These are phyloP conservation scores for Amanita subjunquillea DNA, from an alignment of 768 basidiomycete genomes.

Conservation along the genomic window DNA sequence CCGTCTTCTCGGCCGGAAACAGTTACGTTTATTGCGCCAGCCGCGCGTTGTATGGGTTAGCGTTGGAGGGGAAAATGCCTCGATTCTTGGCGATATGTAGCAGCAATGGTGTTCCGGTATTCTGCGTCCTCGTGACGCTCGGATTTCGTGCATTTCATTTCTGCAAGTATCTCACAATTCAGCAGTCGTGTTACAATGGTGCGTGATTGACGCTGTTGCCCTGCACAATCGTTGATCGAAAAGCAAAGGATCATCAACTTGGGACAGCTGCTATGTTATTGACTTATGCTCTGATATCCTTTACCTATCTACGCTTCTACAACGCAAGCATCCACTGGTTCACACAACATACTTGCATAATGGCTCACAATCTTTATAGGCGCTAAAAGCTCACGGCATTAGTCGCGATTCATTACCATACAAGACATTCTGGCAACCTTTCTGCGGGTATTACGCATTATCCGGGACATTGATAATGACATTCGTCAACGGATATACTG, in stretches of 20 bases:
- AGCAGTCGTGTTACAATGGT: constrained; percentile 39
- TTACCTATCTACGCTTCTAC: constrained; percentile 39
- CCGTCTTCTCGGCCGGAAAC: constrained; percentile 66
- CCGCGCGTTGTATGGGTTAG: constrained; percentile 42
- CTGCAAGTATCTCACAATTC: constrained; percentile 39
- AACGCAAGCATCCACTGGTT: constrained; percentile 17
- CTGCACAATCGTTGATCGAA: background rate
- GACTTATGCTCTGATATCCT: constrained; percentile 36
- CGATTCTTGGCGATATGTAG: constrained; percentile 42
- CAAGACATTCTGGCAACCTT: constrained; percentile 39
- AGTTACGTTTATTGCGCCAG: constrained; percentile 56
- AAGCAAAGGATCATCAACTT: constrained; percentile 35
- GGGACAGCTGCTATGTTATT: constrained; percentile 36
- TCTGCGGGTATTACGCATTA: constrained; percentile 41
- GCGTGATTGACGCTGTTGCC: background rate
- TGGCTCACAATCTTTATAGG: constrained; percentile 16
- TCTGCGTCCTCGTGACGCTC: constrained; percentile 35
- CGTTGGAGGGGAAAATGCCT: constrained; percentile 52
- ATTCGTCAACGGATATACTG: constrained; percentile 36
- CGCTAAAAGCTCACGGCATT: constrained; percentile 33
- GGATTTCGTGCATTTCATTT: constrained; percentile 31
- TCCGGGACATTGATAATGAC: constrained; percentile 34
- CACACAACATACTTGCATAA: background rate
- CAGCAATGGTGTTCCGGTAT: constrained; percentile 46
- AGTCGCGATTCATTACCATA: constrained; percentile 33